Conservation (phyloP, 2,329 filamentous ascomycete species). For the Dactylellina leptospora region DNA sequence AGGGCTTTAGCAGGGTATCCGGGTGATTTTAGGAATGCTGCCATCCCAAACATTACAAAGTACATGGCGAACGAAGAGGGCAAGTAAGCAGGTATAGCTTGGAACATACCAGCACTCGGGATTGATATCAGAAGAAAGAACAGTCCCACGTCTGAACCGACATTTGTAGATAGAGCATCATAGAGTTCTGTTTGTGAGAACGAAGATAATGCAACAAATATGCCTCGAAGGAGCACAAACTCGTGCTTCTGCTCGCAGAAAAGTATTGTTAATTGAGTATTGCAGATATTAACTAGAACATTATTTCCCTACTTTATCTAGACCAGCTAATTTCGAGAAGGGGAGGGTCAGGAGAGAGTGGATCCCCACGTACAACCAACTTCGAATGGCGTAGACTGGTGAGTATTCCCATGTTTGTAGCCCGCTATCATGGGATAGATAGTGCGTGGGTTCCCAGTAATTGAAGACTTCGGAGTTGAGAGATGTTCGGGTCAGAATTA, state of each 20-base stretch:
- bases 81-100: conserved; percentile 84
- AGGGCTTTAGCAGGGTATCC: conserved; percentile 69
- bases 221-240: conserved; percentile 85
- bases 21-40: conserved; percentile 73
- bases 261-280: background rate
- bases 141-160: conserved; percentile 84
- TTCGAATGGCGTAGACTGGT: conserved; percentile 90
- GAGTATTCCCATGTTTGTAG: conserved; percentile 99
- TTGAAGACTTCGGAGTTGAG: conserved; percentile 81
- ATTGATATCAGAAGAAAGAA: conserved; percentile 81
- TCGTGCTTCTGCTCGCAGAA: conserved; percentile 62
- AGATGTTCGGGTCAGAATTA: too few relatives aligned
- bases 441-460: conserved; percentile 98
- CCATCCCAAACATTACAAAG: conserved; percentile 81
- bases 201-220: conserved; percentile 79
- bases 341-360: conserved; percentile 76
- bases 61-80: conserved; percentile 99
- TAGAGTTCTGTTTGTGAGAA: conserved; percentile 83
- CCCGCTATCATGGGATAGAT: conserved; percentile 89
- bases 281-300: background rate
- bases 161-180: conserved; percentile 75
- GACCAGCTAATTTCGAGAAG: conserved; percentile 49
- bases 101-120: conserved; percentile 89
- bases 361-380: conserved; percentile 86
- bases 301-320: conserved; percentile 26